These are phyloP conservation scores for Talaromyces sp. DNA, from an alignment of 2,329 filamentous ascomycete genomes.

Conservation along the genomic window DNA sequence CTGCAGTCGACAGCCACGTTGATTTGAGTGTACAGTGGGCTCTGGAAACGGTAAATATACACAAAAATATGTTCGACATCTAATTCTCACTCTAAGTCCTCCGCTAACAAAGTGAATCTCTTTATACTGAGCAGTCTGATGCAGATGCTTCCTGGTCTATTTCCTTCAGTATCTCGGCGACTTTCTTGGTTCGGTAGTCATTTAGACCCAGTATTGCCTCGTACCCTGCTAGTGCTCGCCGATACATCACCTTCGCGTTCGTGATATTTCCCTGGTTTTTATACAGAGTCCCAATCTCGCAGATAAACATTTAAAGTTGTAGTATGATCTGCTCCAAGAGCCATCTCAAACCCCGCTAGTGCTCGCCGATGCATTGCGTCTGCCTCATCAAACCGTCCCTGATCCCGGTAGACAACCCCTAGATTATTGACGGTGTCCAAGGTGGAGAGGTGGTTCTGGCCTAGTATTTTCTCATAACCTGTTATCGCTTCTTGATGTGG, in stretches of 20 bases:
- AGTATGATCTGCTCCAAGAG: conserved; percentile 14
- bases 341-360: conserved; percentile 1
- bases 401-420: not conserved
- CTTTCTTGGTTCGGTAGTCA: not conserved
- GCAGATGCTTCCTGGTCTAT: no score
- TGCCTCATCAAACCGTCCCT: not conserved
- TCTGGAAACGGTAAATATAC: no score
- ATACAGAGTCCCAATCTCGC: conserved; percentile 19
- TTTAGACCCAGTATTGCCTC: conserved; percentile 12
- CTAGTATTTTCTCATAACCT: conserved; percentile 7
- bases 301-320: conserved; percentile 14
- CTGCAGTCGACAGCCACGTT: no score
- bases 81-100: no score
- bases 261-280: conserved; percentile 1
- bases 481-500: not conserved
- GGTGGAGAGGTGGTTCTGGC: not conserved
- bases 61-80: no score
- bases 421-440: not conserved
- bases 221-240: not conserved
- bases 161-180: no score
- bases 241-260: not conserved
- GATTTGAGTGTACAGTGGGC: no score
- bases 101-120: no score
- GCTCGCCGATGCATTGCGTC: conserved; percentile 1
- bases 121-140: no score